Base-by-base conservation (phyloP, 306 rosid genomes). In the Betula pendula region DNA sequence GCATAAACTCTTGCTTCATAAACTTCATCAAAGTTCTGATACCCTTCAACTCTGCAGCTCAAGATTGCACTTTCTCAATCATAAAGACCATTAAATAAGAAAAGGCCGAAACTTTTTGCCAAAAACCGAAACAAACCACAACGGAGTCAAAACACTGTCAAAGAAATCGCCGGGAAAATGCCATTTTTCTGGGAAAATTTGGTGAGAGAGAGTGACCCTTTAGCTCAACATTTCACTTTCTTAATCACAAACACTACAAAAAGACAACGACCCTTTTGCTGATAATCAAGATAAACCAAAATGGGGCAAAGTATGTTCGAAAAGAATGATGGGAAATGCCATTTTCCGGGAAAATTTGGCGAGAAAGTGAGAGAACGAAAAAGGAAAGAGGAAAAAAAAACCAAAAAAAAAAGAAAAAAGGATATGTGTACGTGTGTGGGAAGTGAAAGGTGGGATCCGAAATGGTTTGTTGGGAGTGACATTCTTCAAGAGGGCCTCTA, bases 401-500 rank as follows among this genome's bases (percentile, higher is more conserved):
- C 19, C 31, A 45, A 13, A 52, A 52, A 29, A 77, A 60, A 73
- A 70, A 68, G 62, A 73, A 60, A 69, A 47, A 49, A 16, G 47
- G 15, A 73, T 70, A 5, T 71, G 72, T 55, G 78, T 47, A 79
- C 70, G 79, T 69, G 80, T 53, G 68, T 29, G 73, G 70, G 84
- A 83, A 81, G 86, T 55, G 89, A 55, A 75, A 51, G 87, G 77
- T 77, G 74, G 85, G 84, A 93, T 88, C 76, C 49, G 70, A 66
- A 82, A 78, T 73, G 93, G 77, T 16, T 77, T 70, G 70, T 35
- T 10, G 72, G 82, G 70, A 73, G 85, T 78, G 92, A 87, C 93
- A 91, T 87, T 88, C 87, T 91, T 89, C 89, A 86, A 74, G 71
- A 75, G 40, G 80, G 24, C 96, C 98, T 87, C 81, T 78, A 84